These are phyloP conservation scores for Tulasnella calospora DNA, from an alignment of 768 basidiomycete species.

Conservation along the genomic window DNA sequence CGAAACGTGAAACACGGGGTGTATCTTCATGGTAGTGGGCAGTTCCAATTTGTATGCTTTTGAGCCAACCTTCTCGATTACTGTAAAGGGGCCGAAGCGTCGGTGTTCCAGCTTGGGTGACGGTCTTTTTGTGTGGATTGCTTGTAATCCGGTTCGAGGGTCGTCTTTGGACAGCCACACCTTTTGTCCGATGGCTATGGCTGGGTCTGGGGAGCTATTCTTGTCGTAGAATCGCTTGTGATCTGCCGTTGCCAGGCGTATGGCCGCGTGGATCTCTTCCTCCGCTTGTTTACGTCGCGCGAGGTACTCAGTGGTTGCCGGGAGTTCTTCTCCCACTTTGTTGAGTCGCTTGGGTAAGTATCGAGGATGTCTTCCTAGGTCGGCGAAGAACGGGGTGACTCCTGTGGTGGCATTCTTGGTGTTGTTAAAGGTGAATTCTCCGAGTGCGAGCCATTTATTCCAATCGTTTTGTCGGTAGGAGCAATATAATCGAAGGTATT, in stretches of 20 bases:
- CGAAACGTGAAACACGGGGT: too few species aligned
- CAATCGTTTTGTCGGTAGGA: slow-evolving; percentile 8
- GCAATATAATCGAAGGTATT: background rate
- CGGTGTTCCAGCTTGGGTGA: too few species aligned
- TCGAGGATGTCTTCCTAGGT: background rate
- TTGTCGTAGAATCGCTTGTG: background rate
- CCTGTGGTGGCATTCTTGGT: background rate
- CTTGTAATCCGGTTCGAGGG: too few species aligned
- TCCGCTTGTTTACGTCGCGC: background rate
- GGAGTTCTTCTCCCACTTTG: background rate
- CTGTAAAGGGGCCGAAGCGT: too few species aligned
- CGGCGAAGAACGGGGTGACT: slow-evolving; percentile 10
- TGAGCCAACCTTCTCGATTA: too few species aligned
- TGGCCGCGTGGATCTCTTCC: background rate
- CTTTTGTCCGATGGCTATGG: too few species aligned
- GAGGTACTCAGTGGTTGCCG: background rate
- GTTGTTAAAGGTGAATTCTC: slow-evolving; percentile 13
- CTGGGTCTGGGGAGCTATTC: too few species aligned
- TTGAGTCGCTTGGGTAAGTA: background rate
- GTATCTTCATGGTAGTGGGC: too few species aligned
- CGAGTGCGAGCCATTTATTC: background rate
- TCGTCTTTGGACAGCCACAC: too few species aligned
- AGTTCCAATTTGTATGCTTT: too few species aligned
- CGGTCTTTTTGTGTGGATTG: too few species aligned
- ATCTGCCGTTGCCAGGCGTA: background rate